Base-by-base conservation (phyloP, 2,329 filamentous ascomycete species). In the Sporothrix variecibatus region DNA sequence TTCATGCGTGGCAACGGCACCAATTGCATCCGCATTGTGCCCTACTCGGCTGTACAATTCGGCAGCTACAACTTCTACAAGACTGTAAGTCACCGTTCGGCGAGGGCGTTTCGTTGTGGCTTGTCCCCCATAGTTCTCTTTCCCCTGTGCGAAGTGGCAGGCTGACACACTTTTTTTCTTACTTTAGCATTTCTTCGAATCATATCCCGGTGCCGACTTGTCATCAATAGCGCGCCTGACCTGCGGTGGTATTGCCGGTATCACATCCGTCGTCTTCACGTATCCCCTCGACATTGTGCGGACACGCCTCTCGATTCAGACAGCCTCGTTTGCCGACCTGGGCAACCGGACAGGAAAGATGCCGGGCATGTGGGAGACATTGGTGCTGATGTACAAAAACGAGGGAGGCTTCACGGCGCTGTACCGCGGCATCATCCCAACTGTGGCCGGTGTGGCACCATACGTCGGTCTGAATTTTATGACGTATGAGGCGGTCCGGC, bases 391-490 rank as follows among this genome's bases (percentile, higher is more conserved):
- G 93, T 98, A 98, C 85, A 93, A 89, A 82, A 94, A 90, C 3
- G 96, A 99, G 84, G 96, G 96, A 46, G 96, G 96, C 12, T 79
- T 96, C 69, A 80, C 86, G 72, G 95, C 95, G 2, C 86, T 99
- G n/a, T 99, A 99, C 82, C 90, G 96, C 75, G 96, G 96, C 73
- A 97, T 99, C 76, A 83, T 98, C 71, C 96, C 96, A 2, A 99
- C 96, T 0, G 91, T 99, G 49, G 94, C 95, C 56, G 96, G 96
- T 69, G 96, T 99, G 46, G 96, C 96, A 56, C 96, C 96, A 78
- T 98, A 98, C 81, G 95, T 99, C 76, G 96, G 96, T 53, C 86
- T 99, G 72, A 99, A 99, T 82, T 99, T 99, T 82, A 98, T 98
- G 94, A 94, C 94, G 6, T 99, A 99, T 83, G 96, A 99, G 82